Base-by-base conservation (phyloP, 768 basidiomycete genomes). In the Boletus pseudopeckii region DNA sequence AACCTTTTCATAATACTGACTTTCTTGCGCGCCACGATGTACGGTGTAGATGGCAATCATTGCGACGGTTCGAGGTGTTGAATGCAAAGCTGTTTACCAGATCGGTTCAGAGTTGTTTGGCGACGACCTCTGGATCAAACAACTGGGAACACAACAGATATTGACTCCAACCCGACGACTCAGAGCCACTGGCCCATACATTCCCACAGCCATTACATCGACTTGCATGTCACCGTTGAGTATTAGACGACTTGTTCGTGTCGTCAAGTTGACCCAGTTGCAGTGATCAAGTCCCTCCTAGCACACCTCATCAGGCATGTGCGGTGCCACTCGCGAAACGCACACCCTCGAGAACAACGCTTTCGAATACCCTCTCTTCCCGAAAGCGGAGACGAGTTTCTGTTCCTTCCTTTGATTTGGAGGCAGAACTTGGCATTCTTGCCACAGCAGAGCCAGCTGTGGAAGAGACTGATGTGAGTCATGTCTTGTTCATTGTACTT, bases 331-430 rank as follows among this genome's bases (percentile, higher is more conserved):
- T 51, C 61, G 30, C 68, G 65, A 76, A 75, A 48, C 75, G 75
- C 7, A 67, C 69, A 7, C 65, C 71, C 8, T 73, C 74, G 28
- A 67, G 69, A 52, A 63, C 70, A 28, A 75, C 71, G 13, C 65
- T 74, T 40, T 73, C 74, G 8, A 75, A 72, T 50, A 64, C 72
- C 37, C 75, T 72, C 26, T 77, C 78, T 7, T 55, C 66, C 41
- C 49, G 71, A 48, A 79, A 79, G 56, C 64, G 75, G 34, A 66
- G 77, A 58, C 67, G 78, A 17, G 65, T 77, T 17, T 79, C 78
- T 2, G 61, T 72, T 7, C 65, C 72, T 8, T 72, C 72, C 17
- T 67, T 69, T 22, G 75, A 79, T 46, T 53, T 78, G 43, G 63
- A 62, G 18, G 58, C 70, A 40, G 72, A 76, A 45, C 57, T 70